phyloP scores from a whole-genome alignment of 495 filamentous ascomycete species.

The Penicillium goetzii region DNA sequence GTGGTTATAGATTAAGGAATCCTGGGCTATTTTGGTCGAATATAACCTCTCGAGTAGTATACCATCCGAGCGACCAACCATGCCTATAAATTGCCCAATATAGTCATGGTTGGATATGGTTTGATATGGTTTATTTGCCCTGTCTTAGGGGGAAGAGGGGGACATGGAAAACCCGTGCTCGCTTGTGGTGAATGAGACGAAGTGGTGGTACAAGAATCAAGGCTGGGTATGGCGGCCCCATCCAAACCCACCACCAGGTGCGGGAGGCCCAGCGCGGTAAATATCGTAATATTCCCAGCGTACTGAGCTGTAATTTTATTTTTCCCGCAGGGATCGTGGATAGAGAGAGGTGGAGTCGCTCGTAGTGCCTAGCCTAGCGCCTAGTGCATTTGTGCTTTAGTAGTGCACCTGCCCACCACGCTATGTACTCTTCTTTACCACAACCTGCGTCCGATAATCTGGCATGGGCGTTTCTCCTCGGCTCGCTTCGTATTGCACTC shows the following conservation, averaged over 20 bases:
- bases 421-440: conserved; percentile 22
- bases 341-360: conserved; percentile 24
- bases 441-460: conserved; percentile 23
- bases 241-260: conserved; percentile 1
- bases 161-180: conserved; percentile 9
- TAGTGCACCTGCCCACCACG: conserved; percentile 15
- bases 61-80: background rate
- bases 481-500: conserved; percentile 2
- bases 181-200: conserved; percentile 9
- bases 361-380: background rate
- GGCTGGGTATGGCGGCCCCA: conserved; percentile 5
- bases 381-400: conserved; percentile 24
- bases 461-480: conserved; percentile 6
- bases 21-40: background rate
- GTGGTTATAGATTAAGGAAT: background rate
- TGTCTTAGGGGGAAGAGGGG: background rate
- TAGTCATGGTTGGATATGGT: background rate
- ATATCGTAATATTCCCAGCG: conserved; percentile 1
- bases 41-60: background rate
- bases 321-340: conserved; percentile 30
- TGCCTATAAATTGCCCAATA: background rate
- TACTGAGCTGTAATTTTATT: conserved; percentile 5
- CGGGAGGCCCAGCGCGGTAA: conserved; percentile 3
- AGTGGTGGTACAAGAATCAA: conserved; percentile 18
- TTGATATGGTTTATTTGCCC: background rate